Evolutionary conservation across 192 early-diverging fungal genomes (phyloP).

Genomic region (Coemansia sp.): DNA sequence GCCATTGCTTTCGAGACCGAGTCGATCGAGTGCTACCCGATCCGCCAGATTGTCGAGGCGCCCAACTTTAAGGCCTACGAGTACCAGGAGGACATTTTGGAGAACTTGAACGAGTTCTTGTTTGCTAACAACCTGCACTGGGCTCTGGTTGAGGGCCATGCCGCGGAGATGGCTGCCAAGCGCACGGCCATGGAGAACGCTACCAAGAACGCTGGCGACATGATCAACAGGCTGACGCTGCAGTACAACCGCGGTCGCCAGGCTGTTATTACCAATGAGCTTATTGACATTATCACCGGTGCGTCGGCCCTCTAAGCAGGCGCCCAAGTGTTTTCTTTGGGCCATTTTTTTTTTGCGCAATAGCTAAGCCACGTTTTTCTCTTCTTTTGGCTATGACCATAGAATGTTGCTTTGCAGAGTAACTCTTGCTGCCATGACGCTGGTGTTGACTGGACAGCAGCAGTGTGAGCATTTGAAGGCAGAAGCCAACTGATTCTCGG

Average conservation of each 20-base stretch:
- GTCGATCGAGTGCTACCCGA: constrained; percentile 56
- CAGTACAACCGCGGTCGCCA: constrained; percentile 97
- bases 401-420: neutral
- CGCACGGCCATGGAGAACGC: constrained; percentile 99
- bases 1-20: constrained; percentile 91
- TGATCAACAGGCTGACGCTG: constrained; percentile 94
- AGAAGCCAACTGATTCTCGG: neutral
- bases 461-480: neutral
- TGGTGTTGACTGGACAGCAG: too few species aligned
- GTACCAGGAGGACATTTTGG: constrained; percentile 81
- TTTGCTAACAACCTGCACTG: constrained; percentile 94
- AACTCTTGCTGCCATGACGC: too few species aligned
- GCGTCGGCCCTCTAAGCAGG: constrained; percentile 79
- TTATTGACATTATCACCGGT: constrained; percentile 97
- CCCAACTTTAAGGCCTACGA: constrained; percentile 89
- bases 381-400: too few species aligned
- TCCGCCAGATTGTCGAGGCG: constrained; percentile 68
- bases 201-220: constrained; percentile 98
- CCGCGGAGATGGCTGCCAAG: constrained; percentile 93
- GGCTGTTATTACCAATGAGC: constrained; percentile 97
- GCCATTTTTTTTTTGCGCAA: constrained; percentile 2
- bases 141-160: constrained; percentile 95
- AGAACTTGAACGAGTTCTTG: constrained; percentile 88
- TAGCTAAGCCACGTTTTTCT: neutral
- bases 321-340: neutral